These are phyloP conservation scores for Senna tora DNA, from an alignment of 306 rosid genomes.

Conservation along the genomic window DNA sequence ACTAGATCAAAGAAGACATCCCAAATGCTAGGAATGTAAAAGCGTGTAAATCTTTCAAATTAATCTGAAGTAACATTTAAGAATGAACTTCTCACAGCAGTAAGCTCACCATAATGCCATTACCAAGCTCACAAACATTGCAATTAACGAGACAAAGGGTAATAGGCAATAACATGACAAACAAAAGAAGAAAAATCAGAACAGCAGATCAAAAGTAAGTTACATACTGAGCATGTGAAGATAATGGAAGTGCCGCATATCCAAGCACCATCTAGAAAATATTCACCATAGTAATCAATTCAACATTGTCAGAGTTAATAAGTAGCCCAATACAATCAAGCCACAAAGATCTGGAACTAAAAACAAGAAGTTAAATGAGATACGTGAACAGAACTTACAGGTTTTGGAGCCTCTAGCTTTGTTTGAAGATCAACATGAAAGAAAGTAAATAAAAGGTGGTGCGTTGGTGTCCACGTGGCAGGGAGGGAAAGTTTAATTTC, in stretches of 20 bases:
- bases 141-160: conserved; percentile 18
- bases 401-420: conserved; percentile 91
- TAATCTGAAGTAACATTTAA: conserved; percentile 13
- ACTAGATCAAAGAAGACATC: conserved; percentile 15
- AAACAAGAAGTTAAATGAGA: conserved; percentile 35
- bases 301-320: conserved; percentile 19
- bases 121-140: conserved; percentile 2
- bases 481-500: conserved; percentile 96
- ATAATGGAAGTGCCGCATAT: conserved; percentile 88
- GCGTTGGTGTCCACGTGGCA: conserved; percentile 90
- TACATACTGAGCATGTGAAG: conserved; percentile 94
- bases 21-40: not conserved
- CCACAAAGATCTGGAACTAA: conserved; percentile 16
- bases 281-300: conserved; percentile 39
- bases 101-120: not conserved
- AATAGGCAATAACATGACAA: conserved; percentile 3
- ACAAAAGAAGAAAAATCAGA: conserved; percentile 38
- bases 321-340: conserved; percentile 25
- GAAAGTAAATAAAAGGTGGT: conserved; percentile 89
- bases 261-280: conserved; percentile 84
- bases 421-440: conserved; percentile 95
- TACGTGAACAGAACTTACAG: conserved; percentile 55
- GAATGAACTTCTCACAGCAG: not conserved
- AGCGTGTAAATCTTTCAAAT: conserved; percentile 7
- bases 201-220: conserved; percentile 20